A percentile compares a stretch with the other conserved stretches of the same genome.
Evolutionary conservation across 768 basidiomycete species (phyloP).

Genomic region (Mycena vulgaris): DNA sequence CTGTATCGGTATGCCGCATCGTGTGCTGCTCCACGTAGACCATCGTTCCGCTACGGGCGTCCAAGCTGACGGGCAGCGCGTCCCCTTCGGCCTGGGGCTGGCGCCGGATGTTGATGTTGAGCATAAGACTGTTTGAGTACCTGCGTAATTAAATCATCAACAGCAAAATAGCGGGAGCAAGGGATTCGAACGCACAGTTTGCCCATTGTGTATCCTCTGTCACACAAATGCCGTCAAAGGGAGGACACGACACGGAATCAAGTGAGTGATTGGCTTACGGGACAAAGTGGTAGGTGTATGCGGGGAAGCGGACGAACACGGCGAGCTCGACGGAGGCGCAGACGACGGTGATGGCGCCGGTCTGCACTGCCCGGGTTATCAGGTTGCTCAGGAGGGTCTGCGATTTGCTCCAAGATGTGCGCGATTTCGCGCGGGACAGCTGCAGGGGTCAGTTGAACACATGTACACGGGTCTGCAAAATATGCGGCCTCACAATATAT

Average conservation of each 20-base stretch:
- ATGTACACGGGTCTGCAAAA: neutral
- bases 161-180: too few relatives aligned
- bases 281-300: neutral
- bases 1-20: too few relatives aligned
- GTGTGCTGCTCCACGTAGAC: slow-evolving; percentile 33
- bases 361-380: neutral
- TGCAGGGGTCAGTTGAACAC: neutral
- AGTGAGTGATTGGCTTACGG: neutral
- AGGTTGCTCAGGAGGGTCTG: neutral
- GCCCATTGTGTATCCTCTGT: neutral
- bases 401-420: neutral
- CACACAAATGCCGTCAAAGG: neutral
- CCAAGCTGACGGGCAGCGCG: neutral
- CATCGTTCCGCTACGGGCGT: neutral
- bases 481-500: neutral
- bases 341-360: neutral
- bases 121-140: slow-evolving; percentile 3
- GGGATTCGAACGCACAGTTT: neutral
- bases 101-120: neutral
- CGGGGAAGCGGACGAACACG: neutral
- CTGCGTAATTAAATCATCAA: neutral
- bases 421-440: neutral
- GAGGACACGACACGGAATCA: too few relatives aligned
- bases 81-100: neutral
- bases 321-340: slow-evolving; percentile 1